phyloP scores from a whole-genome alignment of 2,329 filamentous ascomycete species.

The Aspergillus chevalieri region DNA sequence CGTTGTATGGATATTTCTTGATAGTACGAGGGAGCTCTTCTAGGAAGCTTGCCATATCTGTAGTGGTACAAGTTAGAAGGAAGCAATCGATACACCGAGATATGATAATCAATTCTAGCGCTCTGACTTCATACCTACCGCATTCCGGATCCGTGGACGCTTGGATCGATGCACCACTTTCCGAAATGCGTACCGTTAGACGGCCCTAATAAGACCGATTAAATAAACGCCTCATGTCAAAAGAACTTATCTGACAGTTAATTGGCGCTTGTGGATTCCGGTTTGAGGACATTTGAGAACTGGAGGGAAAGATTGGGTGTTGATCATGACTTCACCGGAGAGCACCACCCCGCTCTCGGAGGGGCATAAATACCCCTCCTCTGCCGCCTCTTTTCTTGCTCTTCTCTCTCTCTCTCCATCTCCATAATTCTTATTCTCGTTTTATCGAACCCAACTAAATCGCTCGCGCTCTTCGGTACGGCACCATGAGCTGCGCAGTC shows the following conservation, averaged over 20 bases:
- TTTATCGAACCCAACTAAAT: conserved; percentile 1
- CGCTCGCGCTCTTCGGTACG: conserved; percentile 22
- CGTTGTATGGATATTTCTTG: too few relatives aligned
- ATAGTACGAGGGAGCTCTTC: too few relatives aligned
- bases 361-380: conserved; percentile 14
- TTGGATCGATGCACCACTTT: too few relatives aligned
- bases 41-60: too few relatives aligned
- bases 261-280: not conserved
- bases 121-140: too few relatives aligned
- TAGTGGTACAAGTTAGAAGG: too few relatives aligned
- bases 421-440: not conserved
- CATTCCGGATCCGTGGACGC: too few relatives aligned
- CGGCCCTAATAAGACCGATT: too few relatives aligned
- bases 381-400: conserved; percentile 5
- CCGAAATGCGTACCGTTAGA: too few relatives aligned
- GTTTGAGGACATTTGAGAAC: not conserved
- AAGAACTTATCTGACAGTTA: not conserved
- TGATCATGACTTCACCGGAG: not conserved
- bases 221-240: too few relatives aligned
- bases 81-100: too few relatives aligned
- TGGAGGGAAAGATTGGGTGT: not conserved
- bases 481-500: conserved; percentile 24
- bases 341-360: conserved; percentile 7
- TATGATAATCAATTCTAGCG: too few relatives aligned
- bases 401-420: not conserved